Base-by-base conservation (phyloP, 1,284 basidiomycete species). In the Rhodotorula sp. region DNA sequence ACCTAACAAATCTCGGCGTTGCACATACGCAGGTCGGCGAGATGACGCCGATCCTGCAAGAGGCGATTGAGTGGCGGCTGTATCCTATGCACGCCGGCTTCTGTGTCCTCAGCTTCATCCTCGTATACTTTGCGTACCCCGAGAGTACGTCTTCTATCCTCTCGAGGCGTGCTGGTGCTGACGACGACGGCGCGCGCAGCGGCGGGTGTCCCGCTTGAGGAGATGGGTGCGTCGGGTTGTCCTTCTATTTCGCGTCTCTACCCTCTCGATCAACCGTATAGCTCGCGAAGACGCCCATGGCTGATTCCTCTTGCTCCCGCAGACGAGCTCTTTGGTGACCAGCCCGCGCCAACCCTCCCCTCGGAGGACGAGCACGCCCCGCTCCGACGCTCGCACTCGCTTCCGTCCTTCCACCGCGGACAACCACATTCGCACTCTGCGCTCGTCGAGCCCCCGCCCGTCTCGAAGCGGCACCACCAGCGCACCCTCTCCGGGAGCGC, bases 31-130 rank as follows among this genome's bases (percentile, higher is more conserved):
- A 51, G 46, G 66, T 67, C 55, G 66, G 66, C 48, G 66, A 51
- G 46, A 58, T 58, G 60, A 67, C 66, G 29, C 66, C 66, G 2
- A 55, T 60, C 60, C 13, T 98, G 61, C 94, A 97, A 83, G 92
- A 96, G 75, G 83, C 87, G 51, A 97, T 99, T 77, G 87, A 87
- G 46, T 99, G 96, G 95, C 86, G 91, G 64, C 83, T 98, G 64
- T 98, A 98, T 82, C 91, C 92, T 0, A 94, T 99, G 91, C 94
- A 97, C 78, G 90, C 88, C 87, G 77, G 79, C 84, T 82, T 41
- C 55, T 73, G 75, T 60, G 44, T 74, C 61, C 34, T 55, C 3
- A 71, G 46, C 46, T 67, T 66, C 75, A 57, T 76, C 22, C 53
- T 69, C 72, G 81, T 92, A 10, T 91, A 90, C 80, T 91, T 91